Evolutionary conservation across 768 basidiomycete species (phyloP).

Genomic region (Myochromella boudieri): DNA sequence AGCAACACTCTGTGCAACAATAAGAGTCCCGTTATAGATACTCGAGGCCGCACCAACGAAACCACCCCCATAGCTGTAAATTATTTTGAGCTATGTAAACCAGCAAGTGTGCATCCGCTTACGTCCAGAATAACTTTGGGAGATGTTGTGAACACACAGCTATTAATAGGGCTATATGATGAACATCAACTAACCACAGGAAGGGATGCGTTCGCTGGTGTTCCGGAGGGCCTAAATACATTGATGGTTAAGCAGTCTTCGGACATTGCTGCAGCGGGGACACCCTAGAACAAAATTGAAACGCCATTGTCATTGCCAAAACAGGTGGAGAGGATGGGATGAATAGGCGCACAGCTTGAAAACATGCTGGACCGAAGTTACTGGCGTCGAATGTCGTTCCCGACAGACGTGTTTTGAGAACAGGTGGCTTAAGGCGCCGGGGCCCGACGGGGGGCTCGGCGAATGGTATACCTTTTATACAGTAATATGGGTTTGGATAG

Average conservation of each 20-base stretch:
- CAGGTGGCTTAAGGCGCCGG: slow-evolving; percentile 44
- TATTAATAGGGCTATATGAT: not conserved
- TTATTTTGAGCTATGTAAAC: not conserved
- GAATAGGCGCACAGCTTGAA: slow-evolving; percentile 39
- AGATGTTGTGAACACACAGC: not conserved
- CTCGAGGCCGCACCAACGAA: slow-evolving; percentile 20
- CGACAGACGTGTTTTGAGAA: slow-evolving; percentile 40
- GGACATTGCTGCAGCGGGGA: slow-evolving; percentile 34
- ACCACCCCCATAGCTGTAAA: slow-evolving; percentile 22
- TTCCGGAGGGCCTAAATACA: slow-evolving; percentile 48
- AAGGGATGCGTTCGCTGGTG: slow-evolving; percentile 25
- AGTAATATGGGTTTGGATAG: not conserved
- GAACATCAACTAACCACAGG: slow-evolving; percentile 34
- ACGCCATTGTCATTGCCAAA: not conserved
- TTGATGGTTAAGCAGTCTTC: slow-evolving; percentile 66
- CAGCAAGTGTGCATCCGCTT: slow-evolving; percentile 6
- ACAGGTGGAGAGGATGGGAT: not conserved
- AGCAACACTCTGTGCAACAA: slow-evolving; percentile 24
- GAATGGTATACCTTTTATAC: slow-evolving; percentile 47
- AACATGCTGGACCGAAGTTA: slow-evolving; percentile 37
- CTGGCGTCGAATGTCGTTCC: slow-evolving; percentile 41
- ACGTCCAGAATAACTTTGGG: slow-evolving; percentile 40
- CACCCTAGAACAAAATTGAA: too few species aligned
- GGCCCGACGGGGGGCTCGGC: slow-evolving; percentile 53
- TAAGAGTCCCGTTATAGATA: slow-evolving; percentile 24